Evolutionary conservation across 768 basidiomycete species (phyloP).

Genomic region (Phanerochaete sordida): DNA sequence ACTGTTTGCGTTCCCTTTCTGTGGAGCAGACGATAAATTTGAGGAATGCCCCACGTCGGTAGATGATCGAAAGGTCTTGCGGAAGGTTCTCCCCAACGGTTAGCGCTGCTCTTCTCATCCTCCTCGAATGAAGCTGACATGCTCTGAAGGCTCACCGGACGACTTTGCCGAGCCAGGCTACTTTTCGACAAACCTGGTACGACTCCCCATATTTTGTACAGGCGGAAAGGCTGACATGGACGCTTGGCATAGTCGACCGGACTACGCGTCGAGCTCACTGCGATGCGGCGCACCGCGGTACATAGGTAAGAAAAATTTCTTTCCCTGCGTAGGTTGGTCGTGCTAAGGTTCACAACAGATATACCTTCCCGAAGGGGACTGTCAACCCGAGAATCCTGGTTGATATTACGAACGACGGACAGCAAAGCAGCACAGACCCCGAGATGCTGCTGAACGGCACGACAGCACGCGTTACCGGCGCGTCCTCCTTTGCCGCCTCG

Average conservation of each 20-base stretch:
- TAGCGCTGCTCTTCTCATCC: conserved; percentile 7
- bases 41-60: conserved; percentile 50
- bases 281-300: conserved; percentile 55
- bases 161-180: conserved; percentile 65
- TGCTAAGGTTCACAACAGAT: conserved; percentile 9
- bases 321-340: no score
- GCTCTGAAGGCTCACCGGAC: conserved; percentile 45
- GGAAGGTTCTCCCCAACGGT: conserved; percentile 51
- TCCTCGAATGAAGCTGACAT: not conserved
- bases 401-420: conserved; percentile 63
- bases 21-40: conserved; percentile 33
- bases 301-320: conserved; percentile 39
- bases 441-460: conserved; percentile 44
- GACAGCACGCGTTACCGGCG: conserved; percentile 49
- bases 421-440: conserved; percentile 46
- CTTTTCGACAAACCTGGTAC: conserved; percentile 57
- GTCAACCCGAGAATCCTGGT: conserved; percentile 47
- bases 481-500: conserved; percentile 45
- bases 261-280: conserved; percentile 56
- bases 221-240: no score
- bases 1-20: conserved; percentile 50
- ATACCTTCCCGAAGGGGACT: conserved; percentile 26
- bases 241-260: conserved; percentile 58
- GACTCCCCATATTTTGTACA: no score
- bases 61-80: conserved; percentile 38